These are phyloP conservation scores for Linnemannia zychae DNA, from an alignment of 192 early-diverging fungal genomes.

Conservation along the genomic window DNA sequence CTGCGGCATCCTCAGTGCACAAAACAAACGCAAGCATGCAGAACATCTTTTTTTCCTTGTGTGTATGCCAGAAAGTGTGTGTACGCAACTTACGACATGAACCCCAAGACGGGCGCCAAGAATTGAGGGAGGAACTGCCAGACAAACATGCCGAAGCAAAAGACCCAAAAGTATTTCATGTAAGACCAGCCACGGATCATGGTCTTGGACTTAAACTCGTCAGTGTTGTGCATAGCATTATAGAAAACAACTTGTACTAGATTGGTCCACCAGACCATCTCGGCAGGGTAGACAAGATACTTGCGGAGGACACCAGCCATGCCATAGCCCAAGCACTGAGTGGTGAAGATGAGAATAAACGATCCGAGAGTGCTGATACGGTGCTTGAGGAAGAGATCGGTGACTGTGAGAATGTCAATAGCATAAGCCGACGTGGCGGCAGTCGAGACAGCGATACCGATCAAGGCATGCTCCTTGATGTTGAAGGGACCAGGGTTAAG, in stretches of 20 bases:
- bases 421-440: slow-evolving; percentile 66
- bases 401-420: slow-evolving; percentile 35
- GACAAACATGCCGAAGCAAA: slow-evolving; percentile 54
- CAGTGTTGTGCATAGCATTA: slow-evolving; percentile 58
- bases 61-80: too few species aligned
- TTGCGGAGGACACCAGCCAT: slow-evolving; percentile 83
- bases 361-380: slow-evolving; percentile 23
- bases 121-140: slow-evolving; percentile 62
- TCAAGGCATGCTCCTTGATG: slow-evolving; percentile 78
- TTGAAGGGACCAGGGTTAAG: slow-evolving; percentile 65
- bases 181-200: slow-evolving; percentile 35
- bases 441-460: slow-evolving; percentile 66
- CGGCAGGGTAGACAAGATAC: slow-evolving; percentile 83
- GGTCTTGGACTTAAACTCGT: slow-evolving; percentile 26
- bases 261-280: slow-evolving; percentile 90
- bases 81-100: too few species aligned
- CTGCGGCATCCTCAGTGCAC: too few species aligned
- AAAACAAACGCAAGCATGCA: too few species aligned
- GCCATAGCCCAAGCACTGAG: slow-evolving; percentile 67
- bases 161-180: slow-evolving; percentile 59
- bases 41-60: too few species aligned
- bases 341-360: slow-evolving; percentile 70
- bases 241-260: slow-evolving; percentile 68
- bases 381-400: slow-evolving; percentile 28
- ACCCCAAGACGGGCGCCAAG: slow-evolving; percentile 34